Conservation (phyloP, 2,329 filamentous ascomycete genomes). For the Penicillium verrucosum region DNA sequence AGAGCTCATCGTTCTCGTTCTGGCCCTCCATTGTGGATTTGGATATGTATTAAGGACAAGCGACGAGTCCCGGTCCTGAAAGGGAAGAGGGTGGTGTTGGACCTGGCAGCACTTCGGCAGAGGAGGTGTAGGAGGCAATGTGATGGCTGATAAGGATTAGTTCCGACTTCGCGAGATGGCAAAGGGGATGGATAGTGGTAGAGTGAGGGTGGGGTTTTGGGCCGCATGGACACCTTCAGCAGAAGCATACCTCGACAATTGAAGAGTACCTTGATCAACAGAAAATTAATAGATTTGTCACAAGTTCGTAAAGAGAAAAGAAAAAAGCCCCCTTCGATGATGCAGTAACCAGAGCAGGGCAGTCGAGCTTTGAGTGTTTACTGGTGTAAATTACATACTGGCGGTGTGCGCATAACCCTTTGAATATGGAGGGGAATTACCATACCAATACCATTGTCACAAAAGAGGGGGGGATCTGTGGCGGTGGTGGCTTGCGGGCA, state of each 20-base stretch:
- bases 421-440: constrained; percentile 9
- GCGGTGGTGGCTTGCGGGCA: constrained; percentile 32
- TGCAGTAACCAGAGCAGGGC: constrained; percentile 9
- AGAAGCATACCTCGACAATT: constrained; percentile 25
- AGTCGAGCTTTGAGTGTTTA: constrained; percentile 5
- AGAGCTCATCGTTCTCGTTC: constrained; percentile 95
- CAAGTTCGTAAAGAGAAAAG: neutral
- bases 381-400: constrained; percentile 24
- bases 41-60: constrained; percentile 25
- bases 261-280: neutral
- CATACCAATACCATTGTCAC: constrained; percentile 19
- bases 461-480: constrained; percentile 30
- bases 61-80: constrained; percentile 32
- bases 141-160: constrained; percentile 14
- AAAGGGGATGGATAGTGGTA: constrained; percentile 27
- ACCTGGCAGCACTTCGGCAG: constrained; percentile 9
- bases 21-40: constrained; percentile 77
- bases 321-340: constrained; percentile 14
- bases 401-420: neutral
- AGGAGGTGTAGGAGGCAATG: constrained; percentile 1
- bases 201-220: constrained; percentile 37
- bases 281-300: constrained; percentile 19
- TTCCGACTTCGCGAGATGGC: constrained; percentile 21
- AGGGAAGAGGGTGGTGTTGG: constrained; percentile 23
- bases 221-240: constrained; percentile 30